phyloP scores from a whole-genome alignment of 768 basidiomycete genomes.

The Gelatoporia subvermispora region DNA sequence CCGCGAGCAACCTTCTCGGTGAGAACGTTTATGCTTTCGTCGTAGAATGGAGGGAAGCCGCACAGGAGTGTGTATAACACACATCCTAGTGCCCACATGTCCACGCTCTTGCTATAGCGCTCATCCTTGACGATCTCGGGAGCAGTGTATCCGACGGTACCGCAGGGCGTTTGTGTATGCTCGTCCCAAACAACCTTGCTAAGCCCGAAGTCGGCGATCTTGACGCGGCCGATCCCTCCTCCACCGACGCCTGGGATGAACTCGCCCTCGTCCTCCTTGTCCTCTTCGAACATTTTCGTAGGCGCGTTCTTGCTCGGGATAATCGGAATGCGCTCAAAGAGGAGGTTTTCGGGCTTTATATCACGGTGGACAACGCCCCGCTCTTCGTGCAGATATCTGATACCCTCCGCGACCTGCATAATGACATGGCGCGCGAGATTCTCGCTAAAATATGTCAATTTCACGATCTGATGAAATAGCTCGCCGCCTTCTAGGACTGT shows the following conservation, averaged over 20 bases:
- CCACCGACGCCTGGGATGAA: slow-evolving; percentile 90
- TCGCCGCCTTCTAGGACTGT: slow-evolving; percentile 97
- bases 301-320: slow-evolving; percentile 74
- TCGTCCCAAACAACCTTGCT: slow-evolving; percentile 99
- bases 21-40: slow-evolving; percentile 95
- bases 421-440: slow-evolving; percentile 97
- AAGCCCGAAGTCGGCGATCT: slow-evolving; percentile 97
- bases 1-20: slow-evolving; percentile 98
- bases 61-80: slow-evolving; percentile 98
- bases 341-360: slow-evolving; percentile 96
- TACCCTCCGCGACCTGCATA: slow-evolving; percentile 90
- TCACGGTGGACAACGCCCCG: slow-evolving; percentile 98
- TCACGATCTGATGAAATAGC: slow-evolving; percentile 98
- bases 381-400: slow-evolving; percentile 94
- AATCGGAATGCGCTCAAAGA: slow-evolving; percentile 91
- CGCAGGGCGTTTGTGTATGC: slow-evolving; percentile 98
- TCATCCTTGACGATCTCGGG: slow-evolving; percentile 99
- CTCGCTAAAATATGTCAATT: slow-evolving; percentile 97
- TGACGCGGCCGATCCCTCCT: slow-evolving; percentile 95
- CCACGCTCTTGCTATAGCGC: slow-evolving; percentile 91
- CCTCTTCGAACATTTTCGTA: slow-evolving; percentile 90
- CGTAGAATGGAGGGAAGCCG: slow-evolving; percentile 98
- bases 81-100: slow-evolving; percentile 99
- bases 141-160: slow-evolving; percentile 99
- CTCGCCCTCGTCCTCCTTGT: slow-evolving; percentile 98